phyloP scores from a whole-genome alignment of 257 asterid genomes.

The Echium plantagineum region DNA sequence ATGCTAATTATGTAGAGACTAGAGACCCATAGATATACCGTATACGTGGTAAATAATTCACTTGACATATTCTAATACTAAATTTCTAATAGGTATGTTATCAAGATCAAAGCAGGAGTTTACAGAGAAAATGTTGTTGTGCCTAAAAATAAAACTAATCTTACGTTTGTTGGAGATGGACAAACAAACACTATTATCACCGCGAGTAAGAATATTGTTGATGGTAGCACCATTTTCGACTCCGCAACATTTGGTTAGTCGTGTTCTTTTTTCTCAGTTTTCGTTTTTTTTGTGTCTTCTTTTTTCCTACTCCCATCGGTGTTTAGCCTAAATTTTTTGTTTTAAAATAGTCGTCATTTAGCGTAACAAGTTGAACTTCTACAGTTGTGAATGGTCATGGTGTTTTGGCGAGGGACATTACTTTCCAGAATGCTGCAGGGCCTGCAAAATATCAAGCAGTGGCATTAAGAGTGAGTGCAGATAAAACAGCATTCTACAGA shows the following conservation, averaged over 20 bases:
- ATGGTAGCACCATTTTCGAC: constrained; percentile 86
- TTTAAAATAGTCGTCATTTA: too few relatives aligned
- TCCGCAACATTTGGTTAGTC: constrained; percentile 77
- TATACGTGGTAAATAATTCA: too few relatives aligned
- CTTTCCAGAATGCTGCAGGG: constrained; percentile 73
- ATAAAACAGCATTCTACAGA: constrained; percentile 46
- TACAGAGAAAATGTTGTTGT: constrained; percentile 73
- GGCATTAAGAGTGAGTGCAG: constrained; percentile 73
- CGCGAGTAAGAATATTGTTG: constrained; percentile 47
- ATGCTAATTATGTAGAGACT: too few relatives aligned
- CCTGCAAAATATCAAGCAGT: constrained; percentile 75
- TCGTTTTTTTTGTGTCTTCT: too few relatives aligned
- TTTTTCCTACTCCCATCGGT: too few relatives aligned
- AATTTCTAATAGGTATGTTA: too few relatives aligned
- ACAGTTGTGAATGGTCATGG: constrained; percentile 71
- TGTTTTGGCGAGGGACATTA: constrained; percentile 72
- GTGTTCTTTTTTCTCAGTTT: background rate
- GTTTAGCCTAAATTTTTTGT: too few relatives aligned
- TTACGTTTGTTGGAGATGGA: constrained; percentile 80
- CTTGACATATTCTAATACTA: too few relatives aligned
- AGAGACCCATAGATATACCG: too few relatives aligned
- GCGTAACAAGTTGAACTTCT: too few relatives aligned
- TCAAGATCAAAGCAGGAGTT: constrained; percentile 46
- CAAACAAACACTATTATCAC: constrained; percentile 45
- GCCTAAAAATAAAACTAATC: constrained; percentile 58